A percentile compares a stretch with the other conserved stretches of the same genome.
Evolutionary conservation across 495 filamentous ascomycete genomes (phyloP).

Genomic region (Penicillium atrosanguineum): DNA sequence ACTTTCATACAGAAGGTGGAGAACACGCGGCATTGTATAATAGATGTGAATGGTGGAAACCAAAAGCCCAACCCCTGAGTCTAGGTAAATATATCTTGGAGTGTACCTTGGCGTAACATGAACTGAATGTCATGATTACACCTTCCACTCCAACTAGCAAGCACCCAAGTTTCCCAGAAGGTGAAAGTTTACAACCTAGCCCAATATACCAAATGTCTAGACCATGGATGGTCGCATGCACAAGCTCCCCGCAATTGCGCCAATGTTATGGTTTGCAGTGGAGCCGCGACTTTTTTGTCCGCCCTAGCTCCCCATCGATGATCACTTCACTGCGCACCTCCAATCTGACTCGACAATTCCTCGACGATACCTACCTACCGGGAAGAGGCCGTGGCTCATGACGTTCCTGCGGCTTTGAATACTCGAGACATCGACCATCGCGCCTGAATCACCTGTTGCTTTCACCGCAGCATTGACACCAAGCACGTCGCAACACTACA

Average conservation of each 20-base stretch:
- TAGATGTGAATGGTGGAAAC: no score
- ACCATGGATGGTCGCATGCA: neutral
- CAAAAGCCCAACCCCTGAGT: no score
- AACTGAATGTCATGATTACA: neutral
- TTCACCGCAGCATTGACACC: neutral
- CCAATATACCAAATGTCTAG: neutral
- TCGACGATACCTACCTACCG: neutral
- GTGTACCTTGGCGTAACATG: no score
- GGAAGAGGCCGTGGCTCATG: neutral
- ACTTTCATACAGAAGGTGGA: no score
- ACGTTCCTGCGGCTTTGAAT: neutral
- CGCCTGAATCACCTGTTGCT: neutral
- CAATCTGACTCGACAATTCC: neutral
- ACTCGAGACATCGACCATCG: neutral
- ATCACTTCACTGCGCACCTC: neutral
- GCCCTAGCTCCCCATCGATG: neutral
- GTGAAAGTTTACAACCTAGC: neutral
- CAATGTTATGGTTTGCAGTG: slow-evolving; percentile 13
- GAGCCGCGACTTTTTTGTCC: slow-evolving; percentile 14
- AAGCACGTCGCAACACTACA: neutral
- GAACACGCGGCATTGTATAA: no score
- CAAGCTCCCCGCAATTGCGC: slow-evolving; percentile 1
- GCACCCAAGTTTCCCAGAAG: neutral
- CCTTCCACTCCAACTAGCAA: neutral
- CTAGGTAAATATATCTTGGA: neutral